A percentile compares a stretch with the other conserved stretches of the same genome.
Conservation (phyloP, 2,329 filamentous ascomycete genomes). For the Pseudocercospora fuligena region DNA sequence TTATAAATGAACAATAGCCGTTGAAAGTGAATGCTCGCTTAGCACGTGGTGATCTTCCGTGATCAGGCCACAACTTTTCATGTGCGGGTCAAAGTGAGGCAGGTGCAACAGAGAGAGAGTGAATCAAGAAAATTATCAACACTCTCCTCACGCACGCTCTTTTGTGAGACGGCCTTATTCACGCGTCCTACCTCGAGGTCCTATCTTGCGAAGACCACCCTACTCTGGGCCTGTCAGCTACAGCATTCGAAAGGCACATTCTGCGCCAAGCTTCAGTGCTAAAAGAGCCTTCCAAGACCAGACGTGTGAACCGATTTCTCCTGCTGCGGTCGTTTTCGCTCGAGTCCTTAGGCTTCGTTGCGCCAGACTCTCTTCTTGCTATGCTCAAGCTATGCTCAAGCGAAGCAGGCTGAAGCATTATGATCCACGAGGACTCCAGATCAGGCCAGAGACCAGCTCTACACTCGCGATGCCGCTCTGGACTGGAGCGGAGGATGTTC, state of each 20-base stretch:
- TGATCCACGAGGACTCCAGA: too few species aligned
- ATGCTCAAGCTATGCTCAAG: too few species aligned
- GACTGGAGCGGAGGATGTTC: not conserved
- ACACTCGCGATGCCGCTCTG: too few species aligned
- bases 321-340: not conserved
- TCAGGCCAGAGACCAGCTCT: too few species aligned
- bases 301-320: not conserved
- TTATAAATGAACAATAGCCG: not conserved
- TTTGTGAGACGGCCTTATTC: not conserved
- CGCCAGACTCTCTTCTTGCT: too few species aligned
- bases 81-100: not conserved
- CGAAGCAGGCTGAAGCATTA: too few species aligned
- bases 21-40: not conserved
- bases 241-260: not conserved
- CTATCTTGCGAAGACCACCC: not conserved
- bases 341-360: not conserved
- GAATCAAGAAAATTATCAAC: not conserved
- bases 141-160: not conserved
- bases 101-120: not conserved
- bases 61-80: not conserved
- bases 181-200: not conserved
- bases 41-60: not conserved
- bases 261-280: not conserved
- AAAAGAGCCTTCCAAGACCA: not conserved
- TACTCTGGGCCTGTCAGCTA: too few species aligned